Conservation (phyloP, 2,329 filamentous ascomycete species). For the Venturia aucupariae region DNA sequence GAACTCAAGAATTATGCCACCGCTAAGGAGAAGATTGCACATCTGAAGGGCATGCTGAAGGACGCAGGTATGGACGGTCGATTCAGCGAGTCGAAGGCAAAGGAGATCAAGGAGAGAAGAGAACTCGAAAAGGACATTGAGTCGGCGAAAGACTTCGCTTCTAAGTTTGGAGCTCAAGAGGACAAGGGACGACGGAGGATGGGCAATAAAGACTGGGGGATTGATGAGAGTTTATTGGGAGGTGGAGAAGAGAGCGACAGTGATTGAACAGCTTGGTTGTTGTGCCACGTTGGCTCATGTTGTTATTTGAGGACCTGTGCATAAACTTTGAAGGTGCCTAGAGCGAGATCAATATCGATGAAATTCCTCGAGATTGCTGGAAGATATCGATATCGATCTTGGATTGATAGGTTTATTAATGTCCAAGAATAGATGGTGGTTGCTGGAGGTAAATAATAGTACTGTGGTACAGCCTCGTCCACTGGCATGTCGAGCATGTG, state of each 20-base stretch:
- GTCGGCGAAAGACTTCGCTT: slow-evolving; percentile 69
- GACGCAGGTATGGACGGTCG: slow-evolving; percentile 83
- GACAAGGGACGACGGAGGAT: not conserved
- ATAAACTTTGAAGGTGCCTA: too few relatives aligned
- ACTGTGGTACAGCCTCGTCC: too few relatives aligned
- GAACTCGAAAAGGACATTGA: slow-evolving; percentile 80
- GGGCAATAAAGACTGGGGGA: not conserved
- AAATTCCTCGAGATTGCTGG: too few relatives aligned
- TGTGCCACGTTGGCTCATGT: too few relatives aligned
- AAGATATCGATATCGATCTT: too few relatives aligned
- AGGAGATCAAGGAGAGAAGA: slow-evolving; percentile 75
- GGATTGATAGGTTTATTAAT: too few relatives aligned
- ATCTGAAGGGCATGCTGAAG: slow-evolving; percentile 68
- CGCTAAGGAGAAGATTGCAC: slow-evolving; percentile 67
- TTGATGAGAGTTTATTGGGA: not conserved
- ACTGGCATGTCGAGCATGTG: too few relatives aligned
- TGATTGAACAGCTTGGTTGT: not conserved
- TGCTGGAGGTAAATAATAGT: not conserved
- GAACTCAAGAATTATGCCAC: slow-evolving; percentile 73
- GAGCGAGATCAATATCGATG: too few relatives aligned
- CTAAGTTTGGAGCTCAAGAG: not conserved
- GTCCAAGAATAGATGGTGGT: not conserved
- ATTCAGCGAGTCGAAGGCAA: slow-evolving; percentile 75
- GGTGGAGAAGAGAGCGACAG: not conserved
- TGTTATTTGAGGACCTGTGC: too few relatives aligned